Evolutionary conservation across 352 stramenopile species (phyloP).

Genomic region (Stramenopiles sp.): DNA sequence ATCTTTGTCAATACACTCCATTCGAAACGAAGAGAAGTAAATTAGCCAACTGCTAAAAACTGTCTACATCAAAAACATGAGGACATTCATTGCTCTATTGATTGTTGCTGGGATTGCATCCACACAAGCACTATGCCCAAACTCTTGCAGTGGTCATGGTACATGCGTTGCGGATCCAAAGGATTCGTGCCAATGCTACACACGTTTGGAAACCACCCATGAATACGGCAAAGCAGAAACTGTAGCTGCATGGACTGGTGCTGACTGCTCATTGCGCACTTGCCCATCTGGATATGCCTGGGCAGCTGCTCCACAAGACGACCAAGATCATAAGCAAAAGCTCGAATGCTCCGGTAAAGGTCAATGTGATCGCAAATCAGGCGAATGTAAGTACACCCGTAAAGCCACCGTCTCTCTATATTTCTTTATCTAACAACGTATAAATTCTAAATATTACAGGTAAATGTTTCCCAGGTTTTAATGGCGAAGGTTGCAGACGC

Average conservation of each 20-base stretch:
- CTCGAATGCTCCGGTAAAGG: conserved; percentile 80
- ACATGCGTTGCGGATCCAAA: conserved; percentile 60
- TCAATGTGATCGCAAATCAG: conserved; percentile 62
- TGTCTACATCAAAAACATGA: no score
- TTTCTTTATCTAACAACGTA: no score
- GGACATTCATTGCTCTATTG: no score
- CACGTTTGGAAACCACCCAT: neutral
- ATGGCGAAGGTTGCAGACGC: conserved; percentile 66
- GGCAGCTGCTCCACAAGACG: conserved; percentile 33
- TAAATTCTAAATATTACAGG: no score
- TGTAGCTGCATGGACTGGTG: conserved; percentile 36
- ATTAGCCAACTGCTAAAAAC: no score
- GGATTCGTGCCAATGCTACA: conserved; percentile 73
- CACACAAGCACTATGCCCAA: conserved; percentile 41
- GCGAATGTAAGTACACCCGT: conserved; percentile 68
- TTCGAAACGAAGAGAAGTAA: no score
- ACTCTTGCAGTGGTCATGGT: conserved; percentile 71
- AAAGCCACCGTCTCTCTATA: no score
- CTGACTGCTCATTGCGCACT: conserved; percentile 50
- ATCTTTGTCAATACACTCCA: no score
- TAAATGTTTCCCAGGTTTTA: conserved; percentile 63
- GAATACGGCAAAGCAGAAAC: neutral
- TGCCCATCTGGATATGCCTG: conserved; percentile 45
- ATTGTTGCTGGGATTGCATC: neutral
- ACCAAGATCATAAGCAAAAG: conserved; percentile 45